Evolutionary conservation across 106 monocot genomes (phyloP), one percentile per base, ranked within the genome.

Genomic region (Alisma plantagoaquatica): DNA sequence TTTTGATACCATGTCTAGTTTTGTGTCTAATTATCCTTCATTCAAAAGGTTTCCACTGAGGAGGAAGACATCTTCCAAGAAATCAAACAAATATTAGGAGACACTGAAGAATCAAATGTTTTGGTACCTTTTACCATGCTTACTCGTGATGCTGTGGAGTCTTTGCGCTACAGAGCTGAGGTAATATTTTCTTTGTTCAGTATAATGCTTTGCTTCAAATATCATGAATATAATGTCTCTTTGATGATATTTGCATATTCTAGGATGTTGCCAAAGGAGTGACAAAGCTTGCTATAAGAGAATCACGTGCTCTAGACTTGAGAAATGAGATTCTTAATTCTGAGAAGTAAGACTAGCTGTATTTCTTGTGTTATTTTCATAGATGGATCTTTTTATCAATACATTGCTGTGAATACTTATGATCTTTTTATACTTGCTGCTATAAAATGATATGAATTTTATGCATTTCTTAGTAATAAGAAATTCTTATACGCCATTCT

Each of bases 251-350:
- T 10, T 44, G 11, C 28, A 27, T 19, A 63, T 66, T 64, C 20
- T 71, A 93, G 93, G 93, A 93, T 75, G 77, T 87, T 48, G 87
- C 74, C 38, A 93, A 80, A 70, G 66, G 93, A 71, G 83, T 87
- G 23, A 93, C 93, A n/a, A n/a, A n/a, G n/a, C n/a, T n/a, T n/a
- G n/a, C n/a, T n/a, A n/a, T n/a, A n/a, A n/a, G n/a, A n/a, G n/a
- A n/a, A n/a, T n/a, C n/a, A n/a, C n/a, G n/a, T n/a, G n/a, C n/a
- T n/a, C n/a, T n/a, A n/a, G n/a, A n/a, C n/a, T n/a, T n/a, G n/a
- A n/a, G n/a, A n/a, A n/a, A n/a, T n/a, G n/a, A n/a, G n/a, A n/a
- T n/a, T n/a, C n/a, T 82, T 35, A 61, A 45, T 76, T 80, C 55
- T 18, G 55, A 55, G 8, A 55, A 33, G 55, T 55, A 29, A 6